Conservation (phyloP, 768 basidiomycete species). For the Cystobasidium ongulense region DNA sequence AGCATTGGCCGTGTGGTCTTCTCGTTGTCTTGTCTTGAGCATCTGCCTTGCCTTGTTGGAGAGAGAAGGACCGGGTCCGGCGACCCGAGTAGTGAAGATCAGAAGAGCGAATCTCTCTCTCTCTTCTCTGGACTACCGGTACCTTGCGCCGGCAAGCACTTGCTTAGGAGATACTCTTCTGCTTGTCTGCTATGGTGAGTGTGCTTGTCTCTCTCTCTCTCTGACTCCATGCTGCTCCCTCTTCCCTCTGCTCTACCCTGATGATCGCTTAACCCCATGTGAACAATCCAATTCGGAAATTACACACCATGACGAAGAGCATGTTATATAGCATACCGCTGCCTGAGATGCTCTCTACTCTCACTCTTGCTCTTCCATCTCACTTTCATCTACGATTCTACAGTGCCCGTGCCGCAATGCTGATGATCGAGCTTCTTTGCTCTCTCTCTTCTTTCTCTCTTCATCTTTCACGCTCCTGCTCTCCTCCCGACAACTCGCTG, state of each 20-base stretch:
- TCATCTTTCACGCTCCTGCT: neutral
- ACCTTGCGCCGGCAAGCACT: too few relatives aligned
- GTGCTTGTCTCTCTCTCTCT: neutral
- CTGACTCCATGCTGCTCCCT: neutral
- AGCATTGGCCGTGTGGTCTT: neutral
- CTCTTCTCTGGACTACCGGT: too few relatives aligned
- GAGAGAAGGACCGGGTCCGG: too few relatives aligned
- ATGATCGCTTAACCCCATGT: neutral
- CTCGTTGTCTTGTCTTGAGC: neutral
- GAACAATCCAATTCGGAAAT: constrained; percentile 14
- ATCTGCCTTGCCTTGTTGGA: too few relatives aligned
- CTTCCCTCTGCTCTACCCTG: neutral
- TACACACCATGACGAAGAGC: neutral
- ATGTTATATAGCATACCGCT: neutral
- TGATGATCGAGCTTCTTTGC: neutral
- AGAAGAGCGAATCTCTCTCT: too few relatives aligned
- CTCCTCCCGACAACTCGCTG: neutral
- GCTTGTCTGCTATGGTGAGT: too few relatives aligned
- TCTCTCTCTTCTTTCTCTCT: neutral
- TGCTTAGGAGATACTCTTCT: too few relatives aligned
- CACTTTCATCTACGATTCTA: too few relatives aligned
- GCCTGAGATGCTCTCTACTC: neutral
- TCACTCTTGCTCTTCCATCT: neutral
- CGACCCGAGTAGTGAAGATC: too few relatives aligned
- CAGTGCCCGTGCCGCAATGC: neutral